These are phyloP conservation scores for Diaporthe ampelina DNA, from an alignment of 2,329 filamentous ascomycete genomes.

Conservation along the genomic window DNA sequence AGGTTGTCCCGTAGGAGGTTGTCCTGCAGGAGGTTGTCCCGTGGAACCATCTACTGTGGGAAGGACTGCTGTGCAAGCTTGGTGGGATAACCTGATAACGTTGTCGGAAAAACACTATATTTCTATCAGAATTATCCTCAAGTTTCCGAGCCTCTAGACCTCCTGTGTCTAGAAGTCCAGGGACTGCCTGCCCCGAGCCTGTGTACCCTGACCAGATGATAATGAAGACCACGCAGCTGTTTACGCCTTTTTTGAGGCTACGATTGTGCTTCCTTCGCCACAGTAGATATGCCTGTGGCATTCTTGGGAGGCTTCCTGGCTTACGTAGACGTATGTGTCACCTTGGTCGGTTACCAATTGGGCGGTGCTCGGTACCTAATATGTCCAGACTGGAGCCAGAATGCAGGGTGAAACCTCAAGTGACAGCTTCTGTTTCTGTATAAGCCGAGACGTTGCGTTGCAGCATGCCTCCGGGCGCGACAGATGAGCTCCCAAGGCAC, in stretches of 20 bases:
- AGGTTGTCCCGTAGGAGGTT: too few relatives aligned
- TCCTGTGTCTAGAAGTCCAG: background rate
- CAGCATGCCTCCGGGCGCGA: background rate
- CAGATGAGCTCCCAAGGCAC: background rate
- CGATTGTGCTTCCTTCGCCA: too few relatives aligned
- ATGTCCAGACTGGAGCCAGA: background rate
- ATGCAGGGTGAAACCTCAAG: background rate
- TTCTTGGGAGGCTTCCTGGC: background rate
- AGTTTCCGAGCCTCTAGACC: background rate
- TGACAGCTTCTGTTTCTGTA: conserved; percentile 1
- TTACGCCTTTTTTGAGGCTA: background rate
- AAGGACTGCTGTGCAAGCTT: background rate
- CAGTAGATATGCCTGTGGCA: background rate
- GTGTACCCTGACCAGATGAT: background rate
- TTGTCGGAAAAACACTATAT: background rate
- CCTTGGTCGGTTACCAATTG: too few relatives aligned
- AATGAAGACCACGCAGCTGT: background rate
- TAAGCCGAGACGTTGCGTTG: conserved; percentile 6
- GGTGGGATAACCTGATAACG: background rate
- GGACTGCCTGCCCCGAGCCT: background rate
- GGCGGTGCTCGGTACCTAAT: background rate
- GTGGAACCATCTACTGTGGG: background rate
- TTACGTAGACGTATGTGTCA: too few relatives aligned
- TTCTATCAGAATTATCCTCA: background rate
- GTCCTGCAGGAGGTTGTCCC: too few relatives aligned